These are phyloP conservation scores for Breynia disticha DNA, from an alignment of 441 rosid genomes.

Conservation along the genomic window DNA sequence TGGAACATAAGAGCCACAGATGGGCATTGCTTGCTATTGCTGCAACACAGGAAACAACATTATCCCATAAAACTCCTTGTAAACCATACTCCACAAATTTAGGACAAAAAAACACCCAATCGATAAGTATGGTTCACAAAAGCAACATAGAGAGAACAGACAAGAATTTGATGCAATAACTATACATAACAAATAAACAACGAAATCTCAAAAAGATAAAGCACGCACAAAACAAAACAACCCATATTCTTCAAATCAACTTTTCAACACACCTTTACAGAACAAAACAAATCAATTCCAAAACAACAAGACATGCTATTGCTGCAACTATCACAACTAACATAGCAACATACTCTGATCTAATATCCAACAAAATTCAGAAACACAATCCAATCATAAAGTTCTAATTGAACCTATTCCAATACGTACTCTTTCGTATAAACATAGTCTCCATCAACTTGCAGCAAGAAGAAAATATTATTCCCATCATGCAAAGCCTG, in stretches of 20 bases:
- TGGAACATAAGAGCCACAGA: constrained; percentile 91
- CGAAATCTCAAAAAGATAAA: constrained; percentile 3
- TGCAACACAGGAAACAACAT: constrained; percentile 36
- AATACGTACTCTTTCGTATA: constrained; percentile 57
- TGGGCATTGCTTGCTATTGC: constrained; percentile 67
- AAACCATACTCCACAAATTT: neutral
- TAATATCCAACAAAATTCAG: no score
- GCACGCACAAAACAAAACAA: neutral
- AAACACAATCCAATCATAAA: no score
- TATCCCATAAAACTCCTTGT: constrained; percentile 9
- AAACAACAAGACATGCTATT: neutral
- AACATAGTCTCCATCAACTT: constrained; percentile 76
- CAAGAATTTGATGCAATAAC: constrained; percentile 4
- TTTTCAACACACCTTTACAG: neutral
- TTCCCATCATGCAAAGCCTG: constrained; percentile 90
- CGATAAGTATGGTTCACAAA: neutral
- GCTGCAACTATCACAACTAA: no score
- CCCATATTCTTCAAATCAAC: neutral
- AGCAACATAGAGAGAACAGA: neutral
- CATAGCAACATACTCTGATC: no score
- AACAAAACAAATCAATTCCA: neutral
- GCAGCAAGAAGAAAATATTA: constrained; percentile 67
- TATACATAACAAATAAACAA: neutral
- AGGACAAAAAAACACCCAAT: neutral
- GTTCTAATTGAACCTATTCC: neutral